Percentiles rank a stretch among this genome's conserved stretches.
Conservation (phyloP, 352 stramenopile genomes). For the Globisporangium splendens region DNA sequence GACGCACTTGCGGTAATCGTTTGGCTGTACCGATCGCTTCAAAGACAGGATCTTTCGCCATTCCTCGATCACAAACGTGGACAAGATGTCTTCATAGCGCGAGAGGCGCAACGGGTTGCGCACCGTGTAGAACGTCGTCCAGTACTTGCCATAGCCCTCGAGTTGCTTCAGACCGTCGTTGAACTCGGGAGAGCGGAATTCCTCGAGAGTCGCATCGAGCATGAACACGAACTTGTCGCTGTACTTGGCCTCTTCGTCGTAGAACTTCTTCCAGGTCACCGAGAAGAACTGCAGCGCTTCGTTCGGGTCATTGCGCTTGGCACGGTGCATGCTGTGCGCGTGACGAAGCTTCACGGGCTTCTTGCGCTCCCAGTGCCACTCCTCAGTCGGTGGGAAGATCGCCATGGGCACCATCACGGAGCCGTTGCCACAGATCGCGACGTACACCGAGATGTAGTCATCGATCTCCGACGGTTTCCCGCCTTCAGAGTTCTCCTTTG, state of each 20-base stretch:
- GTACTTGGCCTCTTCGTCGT: conserved; percentile 85
- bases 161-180: conserved; percentile 67
- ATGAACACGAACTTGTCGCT: conserved; percentile 83
- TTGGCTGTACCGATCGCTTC: conserved; percentile 82
- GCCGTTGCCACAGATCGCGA: conserved; percentile 82
- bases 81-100: conserved; percentile 69
- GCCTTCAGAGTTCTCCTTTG: conserved; percentile 9
- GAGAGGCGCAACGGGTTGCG: conserved; percentile 72
- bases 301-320: conserved; percentile 61
- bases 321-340: conserved; percentile 74
- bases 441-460: conserved; percentile 76
- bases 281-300: conserved; percentile 84
- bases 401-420: conserved; percentile 86
- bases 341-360: conserved; percentile 81
- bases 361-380: conserved; percentile 85
- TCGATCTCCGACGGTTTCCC: conserved; percentile 28
- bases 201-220: conserved; percentile 58
- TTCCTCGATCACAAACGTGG: conserved; percentile 68
- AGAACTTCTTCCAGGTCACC: conserved; percentile 87
- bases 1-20: conserved; percentile 86
- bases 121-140: conserved; percentile 71
- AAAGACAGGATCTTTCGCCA: conserved; percentile 72
- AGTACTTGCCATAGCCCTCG: conserved; percentile 83
- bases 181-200: conserved; percentile 68
- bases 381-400: conserved; percentile 74